Evolutionary conservation across 2,329 filamentous ascomycete species (phyloP).

Genomic region (Pseudonectria foliicola): DNA sequence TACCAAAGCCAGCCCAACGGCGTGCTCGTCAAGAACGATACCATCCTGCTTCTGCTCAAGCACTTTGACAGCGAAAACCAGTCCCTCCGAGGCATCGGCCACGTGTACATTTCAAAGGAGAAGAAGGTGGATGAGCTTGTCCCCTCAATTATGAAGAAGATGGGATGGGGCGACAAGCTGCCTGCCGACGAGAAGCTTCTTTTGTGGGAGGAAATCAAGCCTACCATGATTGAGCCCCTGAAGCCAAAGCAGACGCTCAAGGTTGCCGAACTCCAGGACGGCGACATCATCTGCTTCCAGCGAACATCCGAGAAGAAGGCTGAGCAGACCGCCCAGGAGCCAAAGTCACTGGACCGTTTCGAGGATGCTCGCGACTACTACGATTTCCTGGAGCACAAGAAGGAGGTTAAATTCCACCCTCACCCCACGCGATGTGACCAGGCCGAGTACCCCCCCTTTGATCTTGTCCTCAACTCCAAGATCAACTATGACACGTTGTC

Average conservation of each 20-base stretch:
- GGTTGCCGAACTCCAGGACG: slow-evolving; percentile 90
- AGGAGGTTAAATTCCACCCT: slow-evolving; percentile 70
- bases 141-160: slow-evolving; percentile 68
- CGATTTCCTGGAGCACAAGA: slow-evolving; percentile 83
- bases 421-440: slow-evolving; percentile 50
- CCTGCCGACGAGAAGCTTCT: slow-evolving; percentile 52
- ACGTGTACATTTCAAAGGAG: slow-evolving; percentile 80
- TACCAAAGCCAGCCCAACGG: slow-evolving; percentile 51
- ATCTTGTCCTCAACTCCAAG: slow-evolving; percentile 74
- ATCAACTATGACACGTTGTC: slow-evolving; percentile 84
- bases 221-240: slow-evolving; percentile 91
- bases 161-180: slow-evolving; percentile 78
- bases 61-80: slow-evolving; percentile 78
- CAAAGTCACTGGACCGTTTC: slow-evolving; percentile 40
- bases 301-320: slow-evolving; percentile 46
- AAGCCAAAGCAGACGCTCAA: slow-evolving; percentile 86
- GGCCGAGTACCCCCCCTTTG: slow-evolving; percentile 59
- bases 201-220: slow-evolving; percentile 98
- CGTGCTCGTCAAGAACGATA: slow-evolving; percentile 51
- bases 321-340: slow-evolving; percentile 12
- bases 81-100: slow-evolving; percentile 66
- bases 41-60: slow-evolving; percentile 84
- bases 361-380: slow-evolving; percentile 82
- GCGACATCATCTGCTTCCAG: slow-evolving; percentile 95
- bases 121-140: slow-evolving; percentile 83